phyloP scores from a whole-genome alignment of 441 rosid genomes.

The Erysimum cheiri region DNA sequence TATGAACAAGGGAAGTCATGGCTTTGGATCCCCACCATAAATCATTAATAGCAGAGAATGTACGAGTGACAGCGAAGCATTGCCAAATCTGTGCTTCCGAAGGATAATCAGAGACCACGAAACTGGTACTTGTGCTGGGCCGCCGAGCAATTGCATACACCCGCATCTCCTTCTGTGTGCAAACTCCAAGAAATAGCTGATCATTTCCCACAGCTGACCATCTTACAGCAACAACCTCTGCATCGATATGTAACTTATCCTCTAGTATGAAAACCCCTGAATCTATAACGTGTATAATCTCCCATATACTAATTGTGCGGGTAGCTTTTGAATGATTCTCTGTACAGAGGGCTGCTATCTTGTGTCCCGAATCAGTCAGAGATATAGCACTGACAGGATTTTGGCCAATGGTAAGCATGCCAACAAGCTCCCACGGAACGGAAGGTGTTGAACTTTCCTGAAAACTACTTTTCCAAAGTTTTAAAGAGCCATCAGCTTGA shows the following conservation, averaged over 20 bases:
- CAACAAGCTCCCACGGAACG: conserved; percentile 79
- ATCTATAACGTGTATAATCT: conserved; percentile 59
- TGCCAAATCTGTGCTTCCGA: conserved; percentile 59
- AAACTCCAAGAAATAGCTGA: conserved; percentile 78
- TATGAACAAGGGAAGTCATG: conserved; percentile 66
- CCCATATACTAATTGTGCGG: conserved; percentile 71
- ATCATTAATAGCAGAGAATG: conserved; percentile 59
- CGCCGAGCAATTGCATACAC: conserved; percentile 64
- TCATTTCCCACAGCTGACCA: conserved; percentile 80
- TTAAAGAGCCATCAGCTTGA: conserved; percentile 79
- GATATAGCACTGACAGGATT: conserved; percentile 64
- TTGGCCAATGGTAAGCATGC: conserved; percentile 65
- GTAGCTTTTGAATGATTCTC: conserved; percentile 46
- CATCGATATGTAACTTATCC: conserved; percentile 60
- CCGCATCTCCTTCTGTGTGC: conserved; percentile 72
- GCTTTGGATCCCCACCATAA: conserved; percentile 77
- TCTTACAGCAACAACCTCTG: conserved; percentile 60
- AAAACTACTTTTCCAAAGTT: conserved; percentile 76
- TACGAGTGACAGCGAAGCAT: conserved; percentile 71
- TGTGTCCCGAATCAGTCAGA: conserved; percentile 71
- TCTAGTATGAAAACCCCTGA: conserved; percentile 78
- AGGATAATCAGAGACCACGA: conserved; percentile 49
- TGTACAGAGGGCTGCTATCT: conserved; percentile 69
- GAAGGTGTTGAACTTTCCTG: conserved; percentile 48
- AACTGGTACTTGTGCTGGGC: conserved; percentile 53